Evolutionary conservation across 2,329 filamentous ascomycete genomes (phyloP), one percentile per base, ranked within the genome.

Genomic region (Ceratocystis diversiconidia): DNA sequence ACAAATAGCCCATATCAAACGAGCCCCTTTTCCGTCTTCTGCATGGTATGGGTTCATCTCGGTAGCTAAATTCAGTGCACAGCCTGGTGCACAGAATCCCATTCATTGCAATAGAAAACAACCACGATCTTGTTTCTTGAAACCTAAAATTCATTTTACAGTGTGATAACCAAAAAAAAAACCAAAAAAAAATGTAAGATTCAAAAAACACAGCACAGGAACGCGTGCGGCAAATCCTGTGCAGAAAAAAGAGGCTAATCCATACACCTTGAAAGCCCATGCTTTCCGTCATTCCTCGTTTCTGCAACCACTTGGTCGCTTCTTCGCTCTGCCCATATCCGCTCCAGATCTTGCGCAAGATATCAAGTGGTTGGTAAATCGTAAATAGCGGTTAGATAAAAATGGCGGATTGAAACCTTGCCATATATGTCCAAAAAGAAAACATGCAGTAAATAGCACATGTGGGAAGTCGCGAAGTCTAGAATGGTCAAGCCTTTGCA

Each of bases 191-290:
- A 67, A 68, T 61, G 43, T 41, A 43, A 68, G 57, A 67, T 68
- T 67, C 55, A 65, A 68, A 62, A 63, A 63, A 64, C 65, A 68
- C 60, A 65, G 50, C 52, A 62, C 62, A 63, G 62, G 28, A 22
- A 32, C 19, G 15, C 48, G 52, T 57, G 52, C 25, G 25, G 6
- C 15, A 28, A 57, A 5, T 5, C 25, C 10, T 17, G 52, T 50
- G 41, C 61, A 57, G 61, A 25, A 64, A 62, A 41, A 19, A 60
- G 46, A 52, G 66, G 52, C 52, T 52, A 60, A 64, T 64, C 36
- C 32, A 64, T 48, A 48, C 32, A 64, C 63, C 41, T 12, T 60
- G 17, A 62, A 10, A 44, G n/a, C 25, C 60, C n/a, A 41, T 52
- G 22, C 32, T 41, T 25, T 19, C 30, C 28, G 12, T 19, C 28